Evolutionary conservation across 2,329 filamentous ascomycete species (phyloP).

Genomic region (Parafenestella ontariensis): DNA sequence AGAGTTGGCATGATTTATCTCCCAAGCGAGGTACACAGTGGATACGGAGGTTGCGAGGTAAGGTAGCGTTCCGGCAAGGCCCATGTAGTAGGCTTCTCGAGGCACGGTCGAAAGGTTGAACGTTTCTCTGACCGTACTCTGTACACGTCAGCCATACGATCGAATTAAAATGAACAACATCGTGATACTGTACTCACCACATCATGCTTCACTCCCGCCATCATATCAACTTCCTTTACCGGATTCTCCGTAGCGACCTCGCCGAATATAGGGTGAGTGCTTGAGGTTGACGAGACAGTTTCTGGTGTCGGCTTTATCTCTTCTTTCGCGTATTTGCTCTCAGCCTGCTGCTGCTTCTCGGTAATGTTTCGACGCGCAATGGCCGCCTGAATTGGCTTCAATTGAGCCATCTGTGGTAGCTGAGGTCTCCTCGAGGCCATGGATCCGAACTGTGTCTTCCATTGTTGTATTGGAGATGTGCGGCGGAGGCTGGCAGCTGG

Average conservation of each 20-base stretch:
- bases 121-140: constrained; percentile 58
- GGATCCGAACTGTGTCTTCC: constrained; percentile 54
- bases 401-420: constrained; percentile 31
- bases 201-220: constrained; percentile 52
- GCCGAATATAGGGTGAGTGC: constrained; percentile 49
- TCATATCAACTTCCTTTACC: constrained; percentile 54
- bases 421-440: constrained; percentile 45
- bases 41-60: constrained; percentile 85
- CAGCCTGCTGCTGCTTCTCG: constrained; percentile 62
- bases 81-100: constrained; percentile 57
- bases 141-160: constrained; percentile 7
- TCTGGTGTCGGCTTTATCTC: constrained; percentile 67
- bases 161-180: neutral
- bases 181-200: constrained; percentile 31
- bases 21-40: constrained; percentile 82
- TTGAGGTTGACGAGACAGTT: constrained; percentile 66
- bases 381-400: constrained; percentile 44
- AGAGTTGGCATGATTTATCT: constrained; percentile 73
- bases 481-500: constrained; percentile 34
- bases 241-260: constrained; percentile 47
- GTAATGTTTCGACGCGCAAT: constrained; percentile 52
- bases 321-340: constrained; percentile 61
- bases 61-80: constrained; percentile 59
- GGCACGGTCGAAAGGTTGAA: constrained; percentile 57
- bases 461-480: constrained; percentile 38